Conservation (phyloP, 1,284 basidiomycete genomes). For the Vanrija sp. region DNA sequence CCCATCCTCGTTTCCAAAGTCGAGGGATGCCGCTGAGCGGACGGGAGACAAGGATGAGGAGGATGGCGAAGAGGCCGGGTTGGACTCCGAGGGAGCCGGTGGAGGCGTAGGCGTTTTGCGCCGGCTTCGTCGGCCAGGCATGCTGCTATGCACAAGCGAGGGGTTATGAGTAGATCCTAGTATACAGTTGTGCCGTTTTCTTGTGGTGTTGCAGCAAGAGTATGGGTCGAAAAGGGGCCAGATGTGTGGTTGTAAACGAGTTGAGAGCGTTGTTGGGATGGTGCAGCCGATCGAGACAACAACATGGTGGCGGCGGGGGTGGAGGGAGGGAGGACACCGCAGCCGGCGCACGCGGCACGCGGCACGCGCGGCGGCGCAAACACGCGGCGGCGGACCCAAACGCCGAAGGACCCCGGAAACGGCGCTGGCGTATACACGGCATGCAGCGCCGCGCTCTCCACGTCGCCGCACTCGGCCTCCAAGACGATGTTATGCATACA, state of each 20-base stretch:
- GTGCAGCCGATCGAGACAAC: no score
- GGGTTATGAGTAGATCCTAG: background rate
- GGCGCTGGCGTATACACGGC: no score
- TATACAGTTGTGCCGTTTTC: no score
- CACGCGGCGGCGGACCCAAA: background rate
- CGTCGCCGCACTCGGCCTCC: background rate
- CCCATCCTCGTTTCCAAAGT: conserved; percentile 1
- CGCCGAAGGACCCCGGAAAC: background rate
- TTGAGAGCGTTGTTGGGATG: no score
- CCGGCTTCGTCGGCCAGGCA: conserved; percentile 2
- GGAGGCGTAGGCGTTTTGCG: conserved; percentile 12
- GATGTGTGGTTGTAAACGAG: no score
- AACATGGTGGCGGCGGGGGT: no score
- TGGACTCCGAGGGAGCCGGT: conserved; percentile 1
- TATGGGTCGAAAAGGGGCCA: no score
- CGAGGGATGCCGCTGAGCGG: conserved; percentile 8
- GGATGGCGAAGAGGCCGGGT: conserved; percentile 4
- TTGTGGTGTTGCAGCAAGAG: no score
- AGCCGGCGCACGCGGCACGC: no score
- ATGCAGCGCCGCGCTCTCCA: background rate
- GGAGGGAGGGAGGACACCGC: no score
- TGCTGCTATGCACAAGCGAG: background rate
- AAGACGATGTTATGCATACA: conserved; percentile 4
- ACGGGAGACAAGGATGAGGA: conserved; percentile 14
- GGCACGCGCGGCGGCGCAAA: no score